A percentile compares a stretch with the other conserved stretches of the same genome.
Conservation (phyloP, 805 yeast species). For the Clavispora carvajalis region DNA sequence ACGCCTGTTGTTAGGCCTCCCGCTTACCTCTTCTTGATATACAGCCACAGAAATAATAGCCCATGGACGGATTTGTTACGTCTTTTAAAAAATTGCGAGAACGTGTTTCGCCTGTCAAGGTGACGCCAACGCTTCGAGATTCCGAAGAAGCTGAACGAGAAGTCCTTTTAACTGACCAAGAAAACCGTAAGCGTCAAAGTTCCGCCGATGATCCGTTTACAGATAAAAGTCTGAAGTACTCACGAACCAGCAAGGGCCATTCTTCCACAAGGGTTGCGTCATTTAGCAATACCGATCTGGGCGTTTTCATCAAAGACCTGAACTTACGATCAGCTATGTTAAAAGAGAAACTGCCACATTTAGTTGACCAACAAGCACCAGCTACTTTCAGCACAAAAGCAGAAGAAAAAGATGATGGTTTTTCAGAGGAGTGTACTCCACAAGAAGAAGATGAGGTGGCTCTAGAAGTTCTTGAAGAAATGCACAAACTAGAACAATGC, state of each 20-base stretch:
- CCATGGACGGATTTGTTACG: slow-evolving; percentile 15
- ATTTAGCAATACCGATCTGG: neutral
- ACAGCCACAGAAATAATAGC: neutral
- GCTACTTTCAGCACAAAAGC: neutral
- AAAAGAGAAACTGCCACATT: slow-evolving; percentile 2
- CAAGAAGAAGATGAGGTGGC: slow-evolving; percentile 44
- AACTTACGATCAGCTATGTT: slow-evolving; percentile 11
- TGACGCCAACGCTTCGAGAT: neutral
- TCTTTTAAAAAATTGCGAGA: slow-evolving; percentile 21
- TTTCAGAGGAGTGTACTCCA: slow-evolving; percentile 8
- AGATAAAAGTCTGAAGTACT: slow-evolving; percentile 15
- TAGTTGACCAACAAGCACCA: neutral
- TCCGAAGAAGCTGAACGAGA: neutral
- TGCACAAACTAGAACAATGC: slow-evolving; percentile 46
- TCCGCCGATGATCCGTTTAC: slow-evolving; percentile 27
- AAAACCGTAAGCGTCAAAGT: slow-evolving; percentile 10
- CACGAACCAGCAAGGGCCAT: slow-evolving; percentile 3
- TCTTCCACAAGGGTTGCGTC: neutral
- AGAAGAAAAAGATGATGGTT: neutral
- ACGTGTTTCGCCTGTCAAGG: slow-evolving; percentile 19
- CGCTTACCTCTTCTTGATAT: neutral
- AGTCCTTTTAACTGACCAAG: slow-evolving; percentile 1
- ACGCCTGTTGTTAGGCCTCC: slow-evolving; percentile 1
- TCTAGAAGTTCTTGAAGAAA: slow-evolving; percentile 51
- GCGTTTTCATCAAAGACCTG: slow-evolving; percentile 11